Evolutionary conservation across 768 basidiomycete genomes (phyloP), one percentile per base, ranked within the genome.

Genomic region (Phanerochaete carnosa): DNA sequence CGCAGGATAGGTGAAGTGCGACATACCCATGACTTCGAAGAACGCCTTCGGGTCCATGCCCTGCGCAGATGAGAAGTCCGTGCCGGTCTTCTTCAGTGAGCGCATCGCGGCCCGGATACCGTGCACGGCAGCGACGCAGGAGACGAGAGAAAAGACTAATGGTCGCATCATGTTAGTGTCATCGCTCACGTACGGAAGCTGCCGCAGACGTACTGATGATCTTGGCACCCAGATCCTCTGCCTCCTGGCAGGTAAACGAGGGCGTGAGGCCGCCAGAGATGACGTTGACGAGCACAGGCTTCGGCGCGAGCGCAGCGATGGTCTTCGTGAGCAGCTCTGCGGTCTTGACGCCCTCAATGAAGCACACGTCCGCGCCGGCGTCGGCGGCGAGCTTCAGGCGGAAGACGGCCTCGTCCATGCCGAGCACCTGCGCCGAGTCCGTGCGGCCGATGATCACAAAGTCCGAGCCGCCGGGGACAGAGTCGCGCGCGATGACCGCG

Each of bases 101-200:
- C 80, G 80, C 86, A 90, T 89, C 7, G 89, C 89, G n/a, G 83
- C 83, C 51, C 89, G 86, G 57, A 89, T 81, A n/a, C 83, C 88
- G 66, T 91, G 89, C 9, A 89, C 83, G 66, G 87, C 88, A 23
- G 89, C 87, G 30, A 91, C 89, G 62, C 85, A 87, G 28, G 88
- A 90, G 2, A 88, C 87, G 7, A 90, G 76, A 11, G 88, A 90
- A 72, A 90, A 91, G 68, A 90, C 88, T 90, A n/a, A n/a, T n/a
- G 47, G 28, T 26, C 19, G 35, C 32, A 7, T 33, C 15, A 26
- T 30, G 52, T 54, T 43, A 63, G 59, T 39, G n/a, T 9, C 5
- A 37, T 25, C 5, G 1, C 9, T 32, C 37, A 30, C n/a, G 16
- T 15, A 22, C 16, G 4, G n/a, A 47, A 19, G 6, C n/a, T 5